Base-by-base conservation (phyloP, 2,329 filamentous ascomycete species). In the Aplosporella prunicola region DNA sequence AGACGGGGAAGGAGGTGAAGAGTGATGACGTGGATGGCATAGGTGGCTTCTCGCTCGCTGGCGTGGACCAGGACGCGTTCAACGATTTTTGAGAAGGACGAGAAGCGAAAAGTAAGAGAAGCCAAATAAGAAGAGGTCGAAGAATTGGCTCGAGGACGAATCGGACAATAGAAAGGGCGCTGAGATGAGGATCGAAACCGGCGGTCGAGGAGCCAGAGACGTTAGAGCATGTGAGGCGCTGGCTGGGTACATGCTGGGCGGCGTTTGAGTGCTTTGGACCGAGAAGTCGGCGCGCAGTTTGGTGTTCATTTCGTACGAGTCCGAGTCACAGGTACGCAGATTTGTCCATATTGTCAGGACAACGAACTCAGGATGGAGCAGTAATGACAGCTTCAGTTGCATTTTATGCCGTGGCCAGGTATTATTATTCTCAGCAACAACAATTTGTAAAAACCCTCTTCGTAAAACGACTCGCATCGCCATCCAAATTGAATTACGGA, bases 61-160 rank as follows among this genome's bases (percentile, higher is more conserved):
- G 39, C 2, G 55, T 50, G 15, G 37, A 34, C 15, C 13, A 20
- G 14, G 18, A 30, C 11, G 37, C 37, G 10, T 39, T 39, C 18
- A 18, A 39, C 20, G 37, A 39, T 9, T 39, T 39, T 16, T 14
- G 57, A 57, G 36, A 60, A 35, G 5, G 32, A 25, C 9, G 32
- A 32, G 3, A 45, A 43, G 46, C 32, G 25, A 33, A 17, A 30
- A 22, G 17, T 11, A 14, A 10, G 39, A 61, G 46, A 60, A 56
- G 43, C 65, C 64, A 32, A 68, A 70, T 13, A 63, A 59, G 51
- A 82, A 81, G 69, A 79, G 74, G 58, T 66, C 72, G 42, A 85
- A 82, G 74, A 86, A 86, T 61, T 85, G 80, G 80, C 86, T 86
- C 63, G 69, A 86, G 57, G 73, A 79, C 42, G 78, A 79, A 42